Evolutionary conservation across 345 rosid genomes (phyloP).

Genomic region (Chamaenerion angustifolium): DNA sequence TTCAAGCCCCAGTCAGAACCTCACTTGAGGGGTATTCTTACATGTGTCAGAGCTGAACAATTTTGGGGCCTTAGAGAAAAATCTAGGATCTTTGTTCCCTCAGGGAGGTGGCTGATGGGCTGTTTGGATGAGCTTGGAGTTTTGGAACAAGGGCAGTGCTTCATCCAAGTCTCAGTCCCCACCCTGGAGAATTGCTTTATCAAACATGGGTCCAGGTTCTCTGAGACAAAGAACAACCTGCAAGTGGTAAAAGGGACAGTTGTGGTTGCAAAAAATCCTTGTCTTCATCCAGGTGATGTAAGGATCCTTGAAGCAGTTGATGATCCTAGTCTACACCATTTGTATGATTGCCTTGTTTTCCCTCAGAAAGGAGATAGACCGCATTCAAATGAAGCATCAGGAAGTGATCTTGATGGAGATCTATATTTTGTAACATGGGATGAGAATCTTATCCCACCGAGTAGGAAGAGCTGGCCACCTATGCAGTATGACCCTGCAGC

Average conservation of each 20-base stretch:
- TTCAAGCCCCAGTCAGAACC: conserved; percentile 68
- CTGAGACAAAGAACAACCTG: conserved; percentile 34
- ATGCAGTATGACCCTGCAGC: conserved; percentile 53
- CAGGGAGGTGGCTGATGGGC: conserved; percentile 93
- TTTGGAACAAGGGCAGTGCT: conserved; percentile 82
- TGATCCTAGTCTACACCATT: conserved; percentile 49
- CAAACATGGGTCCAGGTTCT: conserved; percentile 66
- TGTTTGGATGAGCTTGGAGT: conserved; percentile 76
- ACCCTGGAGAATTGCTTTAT: conserved; percentile 54
- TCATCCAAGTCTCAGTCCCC: conserved; percentile 70
- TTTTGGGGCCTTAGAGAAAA: conserved; percentile 83
- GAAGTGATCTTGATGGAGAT: conserved; percentile 96
- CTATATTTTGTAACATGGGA: conserved; percentile 90
- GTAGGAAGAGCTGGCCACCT: conserved; percentile 52
- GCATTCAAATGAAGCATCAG: conserved; percentile 85
- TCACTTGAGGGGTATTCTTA: conserved; percentile 72
- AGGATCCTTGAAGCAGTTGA: conserved; percentile 90
- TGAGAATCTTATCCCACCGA: conserved; percentile 68
- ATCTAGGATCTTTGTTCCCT: conserved; percentile 63
- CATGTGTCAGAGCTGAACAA: conserved; percentile 74
- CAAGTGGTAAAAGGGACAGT: conserved; percentile 51
- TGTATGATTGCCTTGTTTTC: conserved; percentile 77
- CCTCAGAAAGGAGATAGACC: conserved; percentile 91
- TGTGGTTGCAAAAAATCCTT: conserved; percentile 77
- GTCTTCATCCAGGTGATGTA: conserved; percentile 91